Evolutionary conservation across 2,329 filamentous ascomycete genomes (phyloP).

Genomic region (Cadophora luteo-olivacea): DNA sequence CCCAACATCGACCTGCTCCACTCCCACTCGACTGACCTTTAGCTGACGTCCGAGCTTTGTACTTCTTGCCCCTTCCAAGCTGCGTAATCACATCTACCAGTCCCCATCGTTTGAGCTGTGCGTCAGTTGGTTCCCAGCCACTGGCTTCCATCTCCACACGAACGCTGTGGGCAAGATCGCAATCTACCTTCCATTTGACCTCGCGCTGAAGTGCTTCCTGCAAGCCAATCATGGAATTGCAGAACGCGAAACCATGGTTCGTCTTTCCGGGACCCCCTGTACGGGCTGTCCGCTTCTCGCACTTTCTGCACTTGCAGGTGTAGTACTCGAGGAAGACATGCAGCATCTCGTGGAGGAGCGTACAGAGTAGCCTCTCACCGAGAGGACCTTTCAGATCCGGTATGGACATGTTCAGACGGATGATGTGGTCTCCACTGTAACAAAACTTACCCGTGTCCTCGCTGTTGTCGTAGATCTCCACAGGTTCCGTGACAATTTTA

Average conservation of each 20-base stretch:
- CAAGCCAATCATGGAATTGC: slow-evolving; percentile 16
- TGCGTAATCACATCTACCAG: background rate
- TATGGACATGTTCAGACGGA: background rate
- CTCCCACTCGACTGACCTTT: background rate
- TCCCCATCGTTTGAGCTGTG: slow-evolving; percentile 18
- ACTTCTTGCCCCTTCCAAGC: background rate
- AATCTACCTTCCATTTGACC: slow-evolving; percentile 10
- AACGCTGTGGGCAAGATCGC: background rate
- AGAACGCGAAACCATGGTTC: slow-evolving; percentile 11
- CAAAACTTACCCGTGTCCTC: background rate
- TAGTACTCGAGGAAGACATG: slow-evolving; percentile 10
- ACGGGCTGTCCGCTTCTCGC: background rate
- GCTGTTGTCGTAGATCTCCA: background rate
- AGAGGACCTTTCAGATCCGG: background rate
- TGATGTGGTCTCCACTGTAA: background rate
- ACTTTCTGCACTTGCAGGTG: slow-evolving; percentile 2
- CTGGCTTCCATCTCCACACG: background rate
- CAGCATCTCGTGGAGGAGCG: slow-evolving; percentile 19
- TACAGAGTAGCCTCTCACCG: background rate
- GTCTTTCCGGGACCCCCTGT: background rate
- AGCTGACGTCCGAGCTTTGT: background rate
- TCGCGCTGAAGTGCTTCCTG: background rate
- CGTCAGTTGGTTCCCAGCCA: slow-evolving; percentile 10
- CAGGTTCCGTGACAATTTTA: background rate
- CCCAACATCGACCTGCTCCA: background rate